Evolutionary conservation across 495 filamentous ascomycete species (phyloP).

Genomic region (Bathelium albidoporum): DNA sequence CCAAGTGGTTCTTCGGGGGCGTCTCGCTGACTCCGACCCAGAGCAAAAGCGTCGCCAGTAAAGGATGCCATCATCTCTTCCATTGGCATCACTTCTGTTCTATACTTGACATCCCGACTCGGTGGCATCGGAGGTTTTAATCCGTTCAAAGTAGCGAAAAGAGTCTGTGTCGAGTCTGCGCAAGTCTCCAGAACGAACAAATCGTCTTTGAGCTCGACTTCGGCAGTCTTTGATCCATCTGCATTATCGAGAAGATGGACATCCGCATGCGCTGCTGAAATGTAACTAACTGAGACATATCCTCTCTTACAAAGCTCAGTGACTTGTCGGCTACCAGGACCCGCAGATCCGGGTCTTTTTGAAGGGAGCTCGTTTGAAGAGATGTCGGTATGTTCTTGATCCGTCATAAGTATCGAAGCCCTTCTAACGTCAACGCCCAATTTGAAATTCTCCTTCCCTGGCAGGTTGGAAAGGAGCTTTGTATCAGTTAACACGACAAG

Average conservation of each 20-base stretch:
- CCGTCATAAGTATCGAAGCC: constrained; percentile 71
- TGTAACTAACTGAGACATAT: constrained; percentile 72
- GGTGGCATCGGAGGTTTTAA: constrained; percentile 75
- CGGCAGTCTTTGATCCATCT: constrained; percentile 52
- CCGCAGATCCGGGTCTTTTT: constrained; percentile 21
- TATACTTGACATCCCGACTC: constrained; percentile 70
- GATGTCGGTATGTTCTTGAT: constrained; percentile 40
- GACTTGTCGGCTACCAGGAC: constrained; percentile 49
- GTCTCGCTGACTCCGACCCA: constrained; percentile 13
- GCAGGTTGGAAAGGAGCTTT: constrained; percentile 50
- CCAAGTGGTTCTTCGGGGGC: constrained; percentile 18
- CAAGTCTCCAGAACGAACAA: constrained; percentile 87
- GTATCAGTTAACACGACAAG: constrained; percentile 70
- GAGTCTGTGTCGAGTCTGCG: constrained; percentile 92
- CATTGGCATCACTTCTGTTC: constrained; percentile 74
- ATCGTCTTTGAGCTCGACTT: constrained; percentile 73
- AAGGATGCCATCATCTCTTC: constrained; percentile 84
- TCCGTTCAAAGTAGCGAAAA: constrained; percentile 69
- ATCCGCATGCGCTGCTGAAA: constrained; percentile 63
- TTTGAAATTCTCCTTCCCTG: constrained; percentile 48
- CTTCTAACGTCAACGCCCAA: constrained; percentile 61
- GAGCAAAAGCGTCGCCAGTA: constrained; percentile 63
- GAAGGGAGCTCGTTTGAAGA: constrained; percentile 32
- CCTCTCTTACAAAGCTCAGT: constrained; percentile 56
- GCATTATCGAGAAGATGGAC: constrained; percentile 46